Evolutionary conservation across 108 stramenopile species (phyloP), one percentile per base, ranked within the genome.

Genomic region (Pseudonitzschia pungens): DNA sequence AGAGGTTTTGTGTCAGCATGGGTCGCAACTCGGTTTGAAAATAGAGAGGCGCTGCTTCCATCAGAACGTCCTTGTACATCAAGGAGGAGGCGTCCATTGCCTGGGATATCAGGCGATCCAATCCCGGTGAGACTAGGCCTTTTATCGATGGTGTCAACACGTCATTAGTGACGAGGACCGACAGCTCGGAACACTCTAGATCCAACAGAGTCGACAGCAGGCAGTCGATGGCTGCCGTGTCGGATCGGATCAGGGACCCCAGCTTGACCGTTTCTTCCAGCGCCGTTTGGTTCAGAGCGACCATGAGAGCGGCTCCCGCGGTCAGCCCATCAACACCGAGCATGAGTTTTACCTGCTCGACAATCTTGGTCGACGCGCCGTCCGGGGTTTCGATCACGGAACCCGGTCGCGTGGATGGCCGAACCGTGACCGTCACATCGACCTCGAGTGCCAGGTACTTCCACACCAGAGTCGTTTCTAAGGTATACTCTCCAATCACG

Each of bases 401-500:
- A 73, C 74, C 69, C 44, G 59, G 65, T 11, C 65, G 18, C 26
- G 72, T 73, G 2, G 83, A 83, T 10, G 83, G 83, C 65, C 63
- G 33, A 3, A 83, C 76, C 36, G 73, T 65, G n/a, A 78, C 33
- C 16, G 70, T 76, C 0, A 81, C 58, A 57, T 86, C 73, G 27
- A 92, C 45, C 51, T 85, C 81, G 16, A 92, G 41, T 29, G 80
- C 75, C 45, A 92, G 79, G 29, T 71, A 67, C 27, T 87, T 68
- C 86, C 89, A 77, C 18, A 67, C 68, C n/a, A 92, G 54, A 45
- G 57, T 68, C 28, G 83, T 92, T 69, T 82, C 75, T 27, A 88
- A 40, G 1, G 89, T 92, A 57, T 87, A 70, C 9, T 85, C 81
- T 15, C 87, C 87, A 2, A 16, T 41, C n/a, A 33, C 22, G 41